Evolutionary conservation across 2,329 filamentous ascomycete genomes (phyloP).

Genomic region (Fusarium miscanthi): DNA sequence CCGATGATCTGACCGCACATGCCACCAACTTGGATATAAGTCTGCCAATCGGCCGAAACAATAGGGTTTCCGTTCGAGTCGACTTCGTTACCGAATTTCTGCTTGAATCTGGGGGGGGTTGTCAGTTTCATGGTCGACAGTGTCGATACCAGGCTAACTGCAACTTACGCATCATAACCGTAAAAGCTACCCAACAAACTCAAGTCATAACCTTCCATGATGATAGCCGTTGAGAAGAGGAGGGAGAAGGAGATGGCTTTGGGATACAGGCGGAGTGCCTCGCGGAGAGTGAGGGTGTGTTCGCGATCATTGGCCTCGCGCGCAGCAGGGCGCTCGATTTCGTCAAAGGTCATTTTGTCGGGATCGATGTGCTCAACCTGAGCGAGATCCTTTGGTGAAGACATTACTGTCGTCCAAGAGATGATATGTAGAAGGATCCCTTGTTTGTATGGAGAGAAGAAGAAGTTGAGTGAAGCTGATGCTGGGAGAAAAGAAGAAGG

Average conservation of each 20-base stretch:
- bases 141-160: conserved; percentile 31
- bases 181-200: conserved; percentile 17
- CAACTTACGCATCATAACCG: conserved; percentile 50
- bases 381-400: conserved; percentile 9
- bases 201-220: conserved; percentile 54
- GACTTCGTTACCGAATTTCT: conserved; percentile 24
- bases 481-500: not conserved
- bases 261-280: conserved; percentile 54
- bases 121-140: conserved; percentile 37
- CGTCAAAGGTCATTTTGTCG: conserved; percentile 10
- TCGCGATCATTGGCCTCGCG: conserved; percentile 35
- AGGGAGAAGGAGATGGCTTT: conserved; percentile 52
- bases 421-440: not conserved
- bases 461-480: not conserved
- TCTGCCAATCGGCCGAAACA: conserved; percentile 20
- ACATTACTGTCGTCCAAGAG: conserved; percentile 2
- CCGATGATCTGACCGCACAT: conserved; percentile 22
- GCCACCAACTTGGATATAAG: conserved; percentile 26
- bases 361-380: conserved; percentile 23
- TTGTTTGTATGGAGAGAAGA: not conserved
- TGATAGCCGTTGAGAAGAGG: conserved; percentile 51
- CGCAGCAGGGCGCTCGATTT: conserved; percentile 14
- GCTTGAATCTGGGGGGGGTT: conserved; percentile 1
- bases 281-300: conserved; percentile 47
- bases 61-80: conserved; percentile 10